phyloP scores from a whole-genome alignment of 768 basidiomycete species.

The Mycena sanguinolenta region DNA sequence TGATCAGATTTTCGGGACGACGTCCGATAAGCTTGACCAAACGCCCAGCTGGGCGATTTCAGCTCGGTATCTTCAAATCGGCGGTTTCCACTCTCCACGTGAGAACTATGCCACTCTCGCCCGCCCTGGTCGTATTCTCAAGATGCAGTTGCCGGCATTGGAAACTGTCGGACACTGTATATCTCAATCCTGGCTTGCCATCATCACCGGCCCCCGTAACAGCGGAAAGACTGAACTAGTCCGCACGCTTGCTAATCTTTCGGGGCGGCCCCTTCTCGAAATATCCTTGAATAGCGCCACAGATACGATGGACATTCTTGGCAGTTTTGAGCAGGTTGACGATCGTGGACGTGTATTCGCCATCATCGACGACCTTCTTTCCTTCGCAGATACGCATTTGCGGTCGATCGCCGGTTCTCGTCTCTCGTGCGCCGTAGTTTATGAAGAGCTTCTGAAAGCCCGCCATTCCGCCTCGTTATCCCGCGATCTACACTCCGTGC shows the following conservation, averaged over 20 bases:
- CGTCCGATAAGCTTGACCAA: slow-evolving; percentile 39
- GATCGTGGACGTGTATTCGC: slow-evolving; percentile 52
- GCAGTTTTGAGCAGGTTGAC: slow-evolving; percentile 95
- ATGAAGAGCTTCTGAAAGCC: slow-evolving; percentile 38
- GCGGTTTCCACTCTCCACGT: slow-evolving; percentile 64
- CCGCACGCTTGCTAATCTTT: slow-evolving; percentile 74
- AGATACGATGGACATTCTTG: slow-evolving; percentile 94
- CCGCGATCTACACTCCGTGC: slow-evolving; percentile 30
- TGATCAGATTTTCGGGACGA: slow-evolving; percentile 60
- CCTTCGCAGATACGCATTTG: slow-evolving; percentile 52
- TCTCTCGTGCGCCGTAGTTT: slow-evolving; percentile 36
- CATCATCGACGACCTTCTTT: slow-evolving; percentile 56
- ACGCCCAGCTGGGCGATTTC: slow-evolving; percentile 60
- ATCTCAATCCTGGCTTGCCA: slow-evolving; percentile 87
- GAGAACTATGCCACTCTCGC: slow-evolving; percentile 48
- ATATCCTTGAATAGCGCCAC: slow-evolving; percentile 87
- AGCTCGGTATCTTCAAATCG: slow-evolving; percentile 70
- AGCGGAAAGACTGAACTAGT: slow-evolving; percentile 88
- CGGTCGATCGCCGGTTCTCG: slow-evolving; percentile 52
- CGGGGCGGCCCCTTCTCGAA: slow-evolving; percentile 78
- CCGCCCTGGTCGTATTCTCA: slow-evolving; percentile 67
- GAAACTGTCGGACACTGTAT: slow-evolving; percentile 84
- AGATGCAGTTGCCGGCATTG: slow-evolving; percentile 72
- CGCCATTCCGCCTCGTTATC: slow-evolving; percentile 29
- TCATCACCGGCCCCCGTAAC: slow-evolving; percentile 80